Evolutionary conservation across 768 basidiomycete species (phyloP), one percentile per base, ranked within the genome.

Genomic region (Chalciporus pseudorubinellus): DNA sequence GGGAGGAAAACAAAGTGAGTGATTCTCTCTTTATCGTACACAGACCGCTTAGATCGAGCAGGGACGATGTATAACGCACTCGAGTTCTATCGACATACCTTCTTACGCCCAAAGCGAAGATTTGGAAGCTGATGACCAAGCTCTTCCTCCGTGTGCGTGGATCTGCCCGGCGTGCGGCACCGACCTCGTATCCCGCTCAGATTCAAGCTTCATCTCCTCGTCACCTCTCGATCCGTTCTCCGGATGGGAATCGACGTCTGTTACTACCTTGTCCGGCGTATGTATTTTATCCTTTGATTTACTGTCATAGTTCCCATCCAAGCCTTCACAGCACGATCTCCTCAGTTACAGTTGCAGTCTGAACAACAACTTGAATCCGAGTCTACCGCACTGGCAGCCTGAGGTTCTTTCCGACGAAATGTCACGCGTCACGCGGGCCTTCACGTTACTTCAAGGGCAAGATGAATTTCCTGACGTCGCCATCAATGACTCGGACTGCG

Each of bases 381-480:
- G n/a, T n/a, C n/a, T n/a, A n/a, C n/a, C n/a, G n/a, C n/a, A n/a
- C n/a, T n/a, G n/a, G n/a, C n/a, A n/a, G n/a, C n/a, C n/a, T n/a
- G n/a, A n/a, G n/a, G n/a, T n/a, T 20, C 60, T 60, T 12, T 21
- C 53, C 6, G 59, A 59, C 11, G 52, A 62, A 14, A 55, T 62
- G n/a, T 63, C 60, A 21, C 56, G 53, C 38, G 57, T 62, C 46
- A 50, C 62, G 50, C 60, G 60, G 14, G 60, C 63, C 14, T 18
- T 64, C 4, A 24, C 53, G 3, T 28, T 65, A 12, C 57, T 63
- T 31, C 53, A 57, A 42, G 48, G 44, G 9, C 58, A 56, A 19
- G 52, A 58, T 33, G 50, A 26, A 41, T 33, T 52, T 3, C 29
- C 45, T 1, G 47, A 41, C 16, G 33, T 51, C 21, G 28, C 16